Base-by-base conservation (phyloP, 1,139 yeast genomes). In the Pneumocystis canis region DNA sequence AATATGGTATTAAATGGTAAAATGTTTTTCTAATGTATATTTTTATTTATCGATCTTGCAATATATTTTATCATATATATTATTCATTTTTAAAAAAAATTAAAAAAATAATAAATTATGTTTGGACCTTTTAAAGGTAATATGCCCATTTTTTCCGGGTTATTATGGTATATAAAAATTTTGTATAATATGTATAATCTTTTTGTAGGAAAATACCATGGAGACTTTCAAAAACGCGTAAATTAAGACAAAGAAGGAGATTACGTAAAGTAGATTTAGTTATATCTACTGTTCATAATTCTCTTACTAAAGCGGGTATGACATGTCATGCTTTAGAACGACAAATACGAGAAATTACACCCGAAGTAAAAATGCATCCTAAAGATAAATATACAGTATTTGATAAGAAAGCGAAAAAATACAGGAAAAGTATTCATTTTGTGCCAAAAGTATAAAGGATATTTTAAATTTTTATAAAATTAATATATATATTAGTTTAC, bases 321-420 rank as follows among this genome's bases (percentile, higher is more conserved):
- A 79, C 80, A n/a, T 78, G 80, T 68, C 76, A 78, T 66, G 77
- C 79, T 66, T 77, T 84, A 60, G 83, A 82, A 67, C 73, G 80
- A 65, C 78, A 85, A 65, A 77, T 81, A 70, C 76, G 74, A 5
- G 71, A 79, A 47, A 80, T 85, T 70, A 97, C 97, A 57, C 86
- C 83, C 71, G 96, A 89, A 71, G 70, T 75, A 58, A 89, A 89
- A 66, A 89, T 92, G 97, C 71, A 75, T 0, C 78, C 95, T 2
- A 79, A 76, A 68, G 95, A 92, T 76, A 92, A 92, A 74, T 92
- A 92, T 75, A 84, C 95, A 62, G 85, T 90, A 0, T 92, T 88
- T 75, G 84, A 83, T 75, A 85, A 82, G 74, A 83, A 84, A 70
- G 80, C 84, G 14, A 59, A 53, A 28, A 84, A 84, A 37, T 92